Base-by-base conservation (phyloP, 192 early-diverging fungal species). In the Umbelopsis sp. region DNA sequence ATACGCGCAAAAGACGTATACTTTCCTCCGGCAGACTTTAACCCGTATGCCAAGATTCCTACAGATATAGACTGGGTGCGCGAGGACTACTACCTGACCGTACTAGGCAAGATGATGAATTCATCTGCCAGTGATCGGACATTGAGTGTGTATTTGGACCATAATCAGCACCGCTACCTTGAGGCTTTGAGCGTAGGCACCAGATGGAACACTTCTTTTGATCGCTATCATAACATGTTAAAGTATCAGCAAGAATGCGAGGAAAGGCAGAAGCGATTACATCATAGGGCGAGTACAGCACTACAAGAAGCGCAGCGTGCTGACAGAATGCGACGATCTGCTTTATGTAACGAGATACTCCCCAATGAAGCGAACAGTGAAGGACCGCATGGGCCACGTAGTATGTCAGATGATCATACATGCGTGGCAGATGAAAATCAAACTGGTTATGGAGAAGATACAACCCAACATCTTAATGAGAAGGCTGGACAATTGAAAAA, bases 151-250 rank as follows among this genome's bases (percentile, higher is more conserved):
- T 61, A 61, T 18, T 35, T 35, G 55, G 15, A 61, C 35, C 33
- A 25, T 18, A 35, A 35, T 18, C 55, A 61, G 55, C 10, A 30
- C 1, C 55, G 55, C 13, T 61, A 61, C 55, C 55, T 7, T 12
- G 55, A 61, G 30, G 55, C 55, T 35, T 61, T 61, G 27, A 30
- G n/a, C 13, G 33, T 61, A 16, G 55, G 55, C 27, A 61, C 55
- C 10, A 61, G 55, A 35, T 61, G 55, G 55, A 61, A 61, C 25
- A 61, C 12, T 30, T 61, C 55, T 8, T 61, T 27, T 25, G 55
- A 61, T 13, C 55, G 55, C 0, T 61, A 61, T 18, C 21, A 61
- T 5, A 61, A 25, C 7, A 61, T 61, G 55, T 12, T 61, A 33
- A 25, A 30, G 5, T 61, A 61, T 35, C 55, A 61, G 30, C 55